A percentile compares a stretch with the other conserved stretches of the same genome.
Evolutionary conservation across 2,329 filamentous ascomycete species (phyloP).

Genomic region (Cytospora leucostoma): DNA sequence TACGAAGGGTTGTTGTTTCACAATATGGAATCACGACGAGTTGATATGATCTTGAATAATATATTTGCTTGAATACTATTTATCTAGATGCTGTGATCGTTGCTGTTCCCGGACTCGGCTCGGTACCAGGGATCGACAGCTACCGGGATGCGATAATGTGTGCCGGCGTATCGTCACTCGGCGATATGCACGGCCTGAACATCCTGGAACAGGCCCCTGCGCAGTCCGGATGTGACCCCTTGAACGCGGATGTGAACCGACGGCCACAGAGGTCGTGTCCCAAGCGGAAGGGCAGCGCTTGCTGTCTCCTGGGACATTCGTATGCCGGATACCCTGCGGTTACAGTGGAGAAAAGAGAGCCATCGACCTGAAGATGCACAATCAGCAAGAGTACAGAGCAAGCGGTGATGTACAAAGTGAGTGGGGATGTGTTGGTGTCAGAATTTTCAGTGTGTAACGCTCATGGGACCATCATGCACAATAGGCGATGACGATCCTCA

Average conservation of each 20-base stretch:
- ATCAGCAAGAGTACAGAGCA: slow-evolving; percentile 4
- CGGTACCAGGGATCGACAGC: too few species aligned
- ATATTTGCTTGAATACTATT: too few species aligned
- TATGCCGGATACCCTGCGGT: too few species aligned
- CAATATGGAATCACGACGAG: too few species aligned
- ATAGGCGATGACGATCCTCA: slow-evolving; percentile 27
- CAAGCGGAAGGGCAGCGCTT: not conserved
- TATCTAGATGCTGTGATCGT: too few species aligned
- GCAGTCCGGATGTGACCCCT: not conserved
- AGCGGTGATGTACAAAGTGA: not conserved
- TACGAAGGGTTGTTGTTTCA: too few species aligned
- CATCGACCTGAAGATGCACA: not conserved
- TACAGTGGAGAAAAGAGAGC: not conserved
- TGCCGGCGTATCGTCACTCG: too few species aligned
- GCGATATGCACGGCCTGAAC: not conserved
- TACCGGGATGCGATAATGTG: too few species aligned
- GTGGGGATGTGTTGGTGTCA: slow-evolving; percentile 18
- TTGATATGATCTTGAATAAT: too few species aligned
- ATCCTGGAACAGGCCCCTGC: not conserved
- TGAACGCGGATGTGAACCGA: not conserved
- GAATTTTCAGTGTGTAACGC: slow-evolving; percentile 29
- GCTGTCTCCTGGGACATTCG: too few species aligned
- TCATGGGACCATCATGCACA: slow-evolving; percentile 27
- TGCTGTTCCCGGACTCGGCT: too few species aligned
- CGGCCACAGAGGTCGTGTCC: not conserved